Evolutionary conservation across 2,329 filamentous ascomycete genomes (phyloP), one percentile per base, ranked within the genome.

Genomic region (Beauveria scarabaeidicola): DNA sequence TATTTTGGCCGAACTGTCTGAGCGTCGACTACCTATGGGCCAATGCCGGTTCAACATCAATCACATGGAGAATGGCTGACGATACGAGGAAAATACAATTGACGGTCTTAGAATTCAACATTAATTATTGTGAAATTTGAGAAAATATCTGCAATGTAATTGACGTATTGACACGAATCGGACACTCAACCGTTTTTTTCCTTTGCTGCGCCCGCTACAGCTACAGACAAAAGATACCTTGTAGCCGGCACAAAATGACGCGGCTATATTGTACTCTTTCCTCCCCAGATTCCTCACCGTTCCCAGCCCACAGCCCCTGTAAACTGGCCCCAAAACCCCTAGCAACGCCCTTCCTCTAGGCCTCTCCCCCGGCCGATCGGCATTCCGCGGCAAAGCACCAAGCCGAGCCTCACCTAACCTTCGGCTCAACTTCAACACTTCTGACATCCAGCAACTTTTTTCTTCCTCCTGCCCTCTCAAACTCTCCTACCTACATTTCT

Each of bases 301-400:
- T 25, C 51, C 51, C 51, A 53, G 36, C 36, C 19, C n/a, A 13
- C 19, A 40, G 13, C 32, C 50, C 29, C 50, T 29, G 27, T 52
- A 36, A 46, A 17, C 2, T 6, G 9, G 15, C 25, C 47, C 25
- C 25, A 25, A 41, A 36, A 25, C 43, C 38, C 41, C 38, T 40
- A 44, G 25, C 38, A 55, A 36, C 52, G 40, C 38, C 51, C n/a
- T 44, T 10, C 25, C 38, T 46, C 19, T 19, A 36, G 32, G 32
- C 32, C 32, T 36, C 44, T 51, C n/a, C 48, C 36, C 56, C 38
- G 40, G 47, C 56, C 38, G 56, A 52, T 58, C 56, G 56, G 56
- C 56, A 58, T 58, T 58, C 48, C 56, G 27, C 56, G 56, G 56
- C 56, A 58, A 58, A 58, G 56, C 38, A 50, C 46, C 46, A 58